Conservation (phyloP, 352 stramenopile species). For the Globisporangium apiculatum region DNA sequence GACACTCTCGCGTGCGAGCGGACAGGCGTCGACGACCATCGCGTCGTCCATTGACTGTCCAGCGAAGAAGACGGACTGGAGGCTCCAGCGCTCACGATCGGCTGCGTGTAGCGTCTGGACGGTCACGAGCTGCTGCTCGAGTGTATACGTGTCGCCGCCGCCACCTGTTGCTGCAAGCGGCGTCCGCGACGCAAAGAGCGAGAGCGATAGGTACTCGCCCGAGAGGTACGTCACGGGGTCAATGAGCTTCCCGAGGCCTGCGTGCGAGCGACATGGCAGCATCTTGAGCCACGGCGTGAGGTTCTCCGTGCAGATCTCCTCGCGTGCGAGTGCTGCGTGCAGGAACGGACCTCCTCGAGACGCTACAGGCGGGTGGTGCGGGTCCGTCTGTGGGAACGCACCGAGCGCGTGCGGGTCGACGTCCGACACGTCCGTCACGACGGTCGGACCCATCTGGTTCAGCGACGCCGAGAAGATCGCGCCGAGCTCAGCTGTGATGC, state of each 20-base stretch:
- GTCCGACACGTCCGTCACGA: constrained; percentile 20
- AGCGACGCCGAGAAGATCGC: constrained; percentile 81
- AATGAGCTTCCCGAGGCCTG: constrained; percentile 60
- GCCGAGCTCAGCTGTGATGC: constrained; percentile 67
- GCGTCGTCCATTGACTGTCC: constrained; percentile 4
- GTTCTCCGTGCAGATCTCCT: constrained; percentile 87
- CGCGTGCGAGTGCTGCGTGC: constrained; percentile 61
- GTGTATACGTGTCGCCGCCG: constrained; percentile 15
- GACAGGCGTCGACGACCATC: constrained; percentile 24
- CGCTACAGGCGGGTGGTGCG: not conserved
- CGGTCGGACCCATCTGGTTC: constrained; percentile 64
- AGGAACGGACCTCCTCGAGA: constrained; percentile 21
- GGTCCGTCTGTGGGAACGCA: constrained; percentile 1
- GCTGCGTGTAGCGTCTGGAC: constrained; percentile 28
- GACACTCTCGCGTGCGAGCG: constrained; percentile 27
- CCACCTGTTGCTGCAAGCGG: not conserved
- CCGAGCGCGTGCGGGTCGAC: constrained; percentile 16
- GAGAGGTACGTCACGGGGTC: constrained; percentile 70
- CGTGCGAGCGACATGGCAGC: constrained; percentile 61
- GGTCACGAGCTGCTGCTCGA: constrained; percentile 57
- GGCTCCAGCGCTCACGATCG: constrained; percentile 24
- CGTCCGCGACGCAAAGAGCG: constrained; percentile 32
- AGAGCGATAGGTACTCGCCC: constrained; percentile 59
- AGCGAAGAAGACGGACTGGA: constrained; percentile 42
- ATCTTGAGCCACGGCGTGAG: constrained; percentile 87